Percentiles rank a stretch among this genome's conserved stretches.
Evolutionary conservation across 352 stramenopile species (phyloP).

Genomic region (Phytophthora multivora): DNA sequence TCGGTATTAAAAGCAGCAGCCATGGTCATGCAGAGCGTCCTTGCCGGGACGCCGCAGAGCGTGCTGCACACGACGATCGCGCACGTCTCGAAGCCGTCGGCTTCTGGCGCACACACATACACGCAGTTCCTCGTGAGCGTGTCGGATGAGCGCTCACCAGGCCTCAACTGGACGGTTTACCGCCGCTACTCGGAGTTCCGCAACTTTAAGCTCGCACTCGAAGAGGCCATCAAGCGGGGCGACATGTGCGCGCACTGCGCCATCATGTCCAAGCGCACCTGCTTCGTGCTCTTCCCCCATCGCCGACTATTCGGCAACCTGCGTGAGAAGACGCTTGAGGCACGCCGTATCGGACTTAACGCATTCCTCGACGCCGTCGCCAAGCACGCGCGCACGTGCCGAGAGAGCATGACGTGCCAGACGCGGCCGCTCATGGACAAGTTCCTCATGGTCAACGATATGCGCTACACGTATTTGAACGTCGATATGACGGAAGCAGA

Average conservation of each 20-base stretch:
- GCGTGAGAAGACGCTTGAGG: constrained; percentile 74
- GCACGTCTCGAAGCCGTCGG: constrained; percentile 72
- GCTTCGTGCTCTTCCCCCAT: constrained; percentile 83
- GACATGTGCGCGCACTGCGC: constrained; percentile 79
- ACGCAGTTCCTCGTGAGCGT: constrained; percentile 88
- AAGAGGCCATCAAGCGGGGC: constrained; percentile 60
- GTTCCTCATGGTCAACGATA: constrained; percentile 89
- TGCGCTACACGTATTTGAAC: constrained; percentile 89
- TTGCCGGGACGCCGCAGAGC: constrained; percentile 33
- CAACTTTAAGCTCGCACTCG: constrained; percentile 65
- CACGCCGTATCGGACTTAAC: constrained; percentile 75
- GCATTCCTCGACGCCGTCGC: constrained; percentile 77
- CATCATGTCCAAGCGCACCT: constrained; percentile 82
- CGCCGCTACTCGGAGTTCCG: constrained; percentile 88
- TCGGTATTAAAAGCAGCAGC: neutral
- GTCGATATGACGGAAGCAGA: constrained; percentile 79
- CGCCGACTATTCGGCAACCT: constrained; percentile 78
- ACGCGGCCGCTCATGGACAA: constrained; percentile 83
- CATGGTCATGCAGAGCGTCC: constrained; percentile 46
- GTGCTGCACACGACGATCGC: constrained; percentile 83
- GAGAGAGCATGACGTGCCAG: constrained; percentile 70
- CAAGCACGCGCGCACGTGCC: constrained; percentile 78
- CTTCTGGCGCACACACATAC: constrained; percentile 61
- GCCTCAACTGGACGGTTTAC: constrained; percentile 84
- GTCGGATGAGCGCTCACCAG: constrained; percentile 73